Percentiles rank a stretch among this genome's conserved stretches.
Evolutionary conservation across 805 yeast genomes (phyloP).

Genomic region (Blastobotrys peoriensis): DNA sequence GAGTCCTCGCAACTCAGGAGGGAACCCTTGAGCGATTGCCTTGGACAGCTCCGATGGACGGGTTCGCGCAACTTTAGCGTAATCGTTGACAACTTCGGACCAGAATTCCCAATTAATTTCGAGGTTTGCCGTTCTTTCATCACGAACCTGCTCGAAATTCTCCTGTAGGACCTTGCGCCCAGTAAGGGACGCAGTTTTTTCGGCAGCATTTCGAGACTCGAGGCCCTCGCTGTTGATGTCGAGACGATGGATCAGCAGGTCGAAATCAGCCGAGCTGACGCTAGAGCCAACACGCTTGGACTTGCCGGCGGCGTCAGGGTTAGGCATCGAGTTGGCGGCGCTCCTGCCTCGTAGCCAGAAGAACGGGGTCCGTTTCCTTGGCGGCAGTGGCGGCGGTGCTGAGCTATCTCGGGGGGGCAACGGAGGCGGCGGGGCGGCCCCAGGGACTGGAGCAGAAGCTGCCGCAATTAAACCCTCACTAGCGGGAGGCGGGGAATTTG

Average conservation of each 20-base stretch:
- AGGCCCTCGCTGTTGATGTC: constrained; percentile 50
- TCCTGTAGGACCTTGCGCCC: constrained; percentile 36
- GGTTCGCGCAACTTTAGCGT: constrained; percentile 56
- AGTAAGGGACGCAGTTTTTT: constrained; percentile 45
- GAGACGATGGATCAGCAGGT: constrained; percentile 54
- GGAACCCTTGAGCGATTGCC: constrained; percentile 72
- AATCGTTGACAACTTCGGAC: constrained; percentile 75
- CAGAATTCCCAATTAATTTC: constrained; percentile 56
- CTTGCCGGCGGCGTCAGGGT: not conserved
- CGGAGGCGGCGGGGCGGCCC: no score
- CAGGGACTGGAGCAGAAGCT: no score
- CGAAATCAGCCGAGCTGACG: constrained; percentile 39
- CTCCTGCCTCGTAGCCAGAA: constrained; percentile 23
- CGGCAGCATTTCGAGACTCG: constrained; percentile 42
- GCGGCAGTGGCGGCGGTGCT: constrained; percentile 27
- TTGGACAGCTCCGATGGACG: constrained; percentile 54
- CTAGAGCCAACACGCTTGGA: constrained; percentile 5
- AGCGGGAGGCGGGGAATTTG: no score
- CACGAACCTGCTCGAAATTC: constrained; percentile 25
- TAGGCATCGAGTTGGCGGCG: not conserved
- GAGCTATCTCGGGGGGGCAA: constrained; percentile 6
- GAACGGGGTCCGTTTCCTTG: constrained; percentile 27
- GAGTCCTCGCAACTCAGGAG: constrained; percentile 77
- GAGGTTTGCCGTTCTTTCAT: constrained; percentile 3
- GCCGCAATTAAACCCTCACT: no score